Conservation (phyloP, 495 filamentous ascomycete species). For the Penicillium coprophilum region DNA sequence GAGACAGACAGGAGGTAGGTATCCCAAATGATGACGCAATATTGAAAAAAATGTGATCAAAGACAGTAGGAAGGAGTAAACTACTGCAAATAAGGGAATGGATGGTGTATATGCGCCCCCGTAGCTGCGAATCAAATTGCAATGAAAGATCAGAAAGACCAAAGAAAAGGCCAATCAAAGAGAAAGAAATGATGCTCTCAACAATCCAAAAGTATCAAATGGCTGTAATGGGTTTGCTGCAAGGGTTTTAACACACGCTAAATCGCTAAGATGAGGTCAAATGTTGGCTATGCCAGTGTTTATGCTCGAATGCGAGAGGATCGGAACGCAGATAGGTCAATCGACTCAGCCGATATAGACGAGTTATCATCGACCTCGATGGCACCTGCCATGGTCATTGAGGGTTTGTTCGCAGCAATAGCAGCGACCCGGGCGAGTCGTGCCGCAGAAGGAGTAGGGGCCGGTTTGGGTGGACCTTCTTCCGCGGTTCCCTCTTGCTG, state of each 20-base stretch:
- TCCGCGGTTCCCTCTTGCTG: conserved; percentile 21
- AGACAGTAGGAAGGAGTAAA: conserved; percentile 3
- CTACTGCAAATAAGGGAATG: conserved; percentile 2
- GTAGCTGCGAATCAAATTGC: neutral
- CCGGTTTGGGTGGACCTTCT: conserved; percentile 19
- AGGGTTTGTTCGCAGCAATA: conserved; percentile 17
- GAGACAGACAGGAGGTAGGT: conserved; percentile 11
- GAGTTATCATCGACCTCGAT: conserved; percentile 49
- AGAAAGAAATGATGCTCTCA: conserved; percentile 16
- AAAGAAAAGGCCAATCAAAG: conserved; percentile 7
- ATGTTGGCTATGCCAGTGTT: neutral
- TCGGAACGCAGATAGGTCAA: conserved; percentile 47
- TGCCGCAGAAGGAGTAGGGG: conserved; percentile 20
- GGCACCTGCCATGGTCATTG: conserved; percentile 18
- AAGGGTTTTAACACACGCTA: conserved; percentile 27
- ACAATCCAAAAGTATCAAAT: conserved; percentile 16
- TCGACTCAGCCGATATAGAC: conserved; percentile 36
- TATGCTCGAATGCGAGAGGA: conserved; percentile 29
- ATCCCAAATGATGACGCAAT: neutral
- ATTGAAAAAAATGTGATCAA: neutral
- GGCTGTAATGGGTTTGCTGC: conserved; percentile 22
- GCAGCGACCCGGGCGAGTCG: conserved; percentile 24
- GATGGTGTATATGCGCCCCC: neutral
- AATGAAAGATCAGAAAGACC: conserved; percentile 7
- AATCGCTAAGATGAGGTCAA: conserved; percentile 23